Evolutionary conservation across 2,329 filamentous ascomycete species (phyloP).

Genomic region (Allantophomopsis cytisporea): DNA sequence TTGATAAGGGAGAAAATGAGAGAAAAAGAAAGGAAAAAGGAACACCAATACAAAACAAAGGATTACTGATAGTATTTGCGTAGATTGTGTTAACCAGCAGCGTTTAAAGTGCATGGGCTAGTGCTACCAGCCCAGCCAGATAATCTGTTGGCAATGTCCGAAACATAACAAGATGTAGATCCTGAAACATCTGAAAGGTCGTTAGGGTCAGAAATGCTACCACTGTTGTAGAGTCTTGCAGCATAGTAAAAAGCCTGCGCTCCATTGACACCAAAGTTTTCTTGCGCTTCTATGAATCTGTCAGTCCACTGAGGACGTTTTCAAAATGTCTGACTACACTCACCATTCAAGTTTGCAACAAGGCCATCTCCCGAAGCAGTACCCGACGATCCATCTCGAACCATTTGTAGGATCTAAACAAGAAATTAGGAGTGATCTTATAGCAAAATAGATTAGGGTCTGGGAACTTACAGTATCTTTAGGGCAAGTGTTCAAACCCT

Average conservation of each 20-base stretch:
- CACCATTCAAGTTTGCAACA: conserved; percentile 8
- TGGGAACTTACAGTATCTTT: not conserved
- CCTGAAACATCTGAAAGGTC: conserved; percentile 18
- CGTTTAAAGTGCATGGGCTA: too few relatives aligned
- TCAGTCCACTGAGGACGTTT: too few relatives aligned
- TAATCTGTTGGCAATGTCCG: conserved; percentile 12
- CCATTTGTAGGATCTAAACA: conserved; percentile 15
- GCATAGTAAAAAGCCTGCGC: conserved; percentile 19
- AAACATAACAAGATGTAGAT: conserved; percentile 11
- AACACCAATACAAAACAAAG: too few relatives aligned
- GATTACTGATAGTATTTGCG: too few relatives aligned
- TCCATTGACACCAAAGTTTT: conserved; percentile 7
- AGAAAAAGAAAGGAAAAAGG: too few relatives aligned
- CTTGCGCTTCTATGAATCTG: not conserved
- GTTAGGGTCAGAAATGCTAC: conserved; percentile 16
- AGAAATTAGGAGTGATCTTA: too few relatives aligned
- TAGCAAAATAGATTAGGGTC: too few relatives aligned
- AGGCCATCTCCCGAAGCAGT: conserved; percentile 13
- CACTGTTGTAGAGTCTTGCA: conserved; percentile 26
- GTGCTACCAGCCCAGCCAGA: conserved; percentile 10
- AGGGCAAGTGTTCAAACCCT: conserved; percentile 9
- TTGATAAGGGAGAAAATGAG: too few relatives aligned
- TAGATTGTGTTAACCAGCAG: too few relatives aligned
- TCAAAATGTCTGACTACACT: not conserved
- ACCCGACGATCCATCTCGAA: conserved; percentile 15